Percentiles rank a stretch among this genome's conserved stretches.
Conservation (phyloP, 2,329 filamentous ascomycete genomes). For the Penicillium sp. region DNA sequence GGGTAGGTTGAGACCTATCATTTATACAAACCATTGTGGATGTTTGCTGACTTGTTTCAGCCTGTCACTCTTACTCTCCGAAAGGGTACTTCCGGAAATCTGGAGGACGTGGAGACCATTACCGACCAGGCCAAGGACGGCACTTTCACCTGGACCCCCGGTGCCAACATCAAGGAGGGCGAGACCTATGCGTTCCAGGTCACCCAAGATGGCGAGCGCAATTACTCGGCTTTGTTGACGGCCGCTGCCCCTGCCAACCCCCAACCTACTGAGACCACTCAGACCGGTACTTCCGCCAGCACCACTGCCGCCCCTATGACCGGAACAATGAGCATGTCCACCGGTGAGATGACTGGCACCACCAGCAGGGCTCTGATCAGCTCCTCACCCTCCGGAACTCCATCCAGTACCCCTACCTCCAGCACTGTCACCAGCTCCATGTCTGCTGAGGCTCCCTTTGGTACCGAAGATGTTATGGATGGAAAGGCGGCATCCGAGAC, state of each 20-base stretch:
- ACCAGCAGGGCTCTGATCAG: conserved; percentile 52
- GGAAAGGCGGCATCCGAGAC: conserved; percentile 15
- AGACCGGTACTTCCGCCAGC: conserved; percentile 5
- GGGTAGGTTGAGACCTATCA: conserved; percentile 19
- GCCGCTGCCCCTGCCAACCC: conserved; percentile 40
- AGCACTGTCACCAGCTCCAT: conserved; percentile 13
- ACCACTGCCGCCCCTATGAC: conserved; percentile 1
- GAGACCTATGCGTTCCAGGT: conserved; percentile 62
- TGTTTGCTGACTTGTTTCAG: conserved; percentile 22
- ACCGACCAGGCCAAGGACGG: conserved; percentile 49
- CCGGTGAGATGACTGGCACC: conserved; percentile 5
- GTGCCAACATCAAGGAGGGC: conserved; percentile 42
- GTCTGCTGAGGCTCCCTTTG: conserved; percentile 3
- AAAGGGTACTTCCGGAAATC: conserved; percentile 51
- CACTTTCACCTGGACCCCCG: conserved; percentile 54
- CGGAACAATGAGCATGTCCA: conserved; percentile 6
- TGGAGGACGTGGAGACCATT: conserved; percentile 52
- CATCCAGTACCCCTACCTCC: conserved; percentile 21
- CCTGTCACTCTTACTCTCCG: conserved; percentile 58
- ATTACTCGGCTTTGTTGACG: conserved; percentile 57
- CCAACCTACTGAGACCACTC: conserved; percentile 2
- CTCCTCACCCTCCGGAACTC: conserved; percentile 21
- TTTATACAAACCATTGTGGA: not conserved
- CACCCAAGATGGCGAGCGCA: conserved; percentile 50
- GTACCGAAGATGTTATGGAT: conserved; percentile 9